Conservation (phyloP, 2,329 filamentous ascomycete genomes). For the Neonectria faginata region DNA sequence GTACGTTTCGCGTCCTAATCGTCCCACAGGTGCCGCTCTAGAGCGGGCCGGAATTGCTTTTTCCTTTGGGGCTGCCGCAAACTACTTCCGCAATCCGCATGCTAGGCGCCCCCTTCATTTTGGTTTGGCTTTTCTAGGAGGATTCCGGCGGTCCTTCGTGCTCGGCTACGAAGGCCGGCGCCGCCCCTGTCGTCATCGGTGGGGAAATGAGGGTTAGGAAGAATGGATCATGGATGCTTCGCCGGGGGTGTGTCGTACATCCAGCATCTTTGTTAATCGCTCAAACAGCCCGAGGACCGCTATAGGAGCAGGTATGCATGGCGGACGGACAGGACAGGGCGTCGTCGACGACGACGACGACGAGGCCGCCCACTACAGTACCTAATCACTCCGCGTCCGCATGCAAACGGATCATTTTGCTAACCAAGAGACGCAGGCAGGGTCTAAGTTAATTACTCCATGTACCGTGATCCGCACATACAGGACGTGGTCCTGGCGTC, state of each 20-base stretch:
- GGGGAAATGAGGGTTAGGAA: slow-evolving; percentile 22
- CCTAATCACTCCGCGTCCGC: not conserved
- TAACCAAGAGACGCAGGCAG: slow-evolving; percentile 16
- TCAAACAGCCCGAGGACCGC: slow-evolving; percentile 4
- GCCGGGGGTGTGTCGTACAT: not conserved
- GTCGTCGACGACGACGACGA: not conserved
- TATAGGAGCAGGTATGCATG: not conserved
- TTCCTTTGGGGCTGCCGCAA: slow-evolving; percentile 24
- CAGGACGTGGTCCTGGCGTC: not conserved
- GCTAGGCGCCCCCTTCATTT: slow-evolving; percentile 6
- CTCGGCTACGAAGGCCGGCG: slow-evolving; percentile 26
- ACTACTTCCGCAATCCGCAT: slow-evolving; percentile 18
- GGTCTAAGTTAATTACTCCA: not conserved
- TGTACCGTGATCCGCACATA: not conserved
- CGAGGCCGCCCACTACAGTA: too few relatives aligned
- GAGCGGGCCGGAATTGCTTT: slow-evolving; percentile 34
- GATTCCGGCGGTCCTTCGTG: not conserved
- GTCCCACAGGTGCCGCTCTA: slow-evolving; percentile 38
- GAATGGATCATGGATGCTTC: slow-evolving; percentile 7
- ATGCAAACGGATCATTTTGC: slow-evolving; percentile 17
- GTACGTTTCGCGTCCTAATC: slow-evolving; percentile 40
- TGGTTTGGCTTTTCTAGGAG: slow-evolving; percentile 15
- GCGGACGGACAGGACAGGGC: not conserved
- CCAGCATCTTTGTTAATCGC: slow-evolving; percentile 26
- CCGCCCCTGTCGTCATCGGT: slow-evolving; percentile 29